These are phyloP conservation scores for Rostrohypoxylon terebratum DNA, from an alignment of 495 filamentous ascomycete genomes.

Conservation along the genomic window DNA sequence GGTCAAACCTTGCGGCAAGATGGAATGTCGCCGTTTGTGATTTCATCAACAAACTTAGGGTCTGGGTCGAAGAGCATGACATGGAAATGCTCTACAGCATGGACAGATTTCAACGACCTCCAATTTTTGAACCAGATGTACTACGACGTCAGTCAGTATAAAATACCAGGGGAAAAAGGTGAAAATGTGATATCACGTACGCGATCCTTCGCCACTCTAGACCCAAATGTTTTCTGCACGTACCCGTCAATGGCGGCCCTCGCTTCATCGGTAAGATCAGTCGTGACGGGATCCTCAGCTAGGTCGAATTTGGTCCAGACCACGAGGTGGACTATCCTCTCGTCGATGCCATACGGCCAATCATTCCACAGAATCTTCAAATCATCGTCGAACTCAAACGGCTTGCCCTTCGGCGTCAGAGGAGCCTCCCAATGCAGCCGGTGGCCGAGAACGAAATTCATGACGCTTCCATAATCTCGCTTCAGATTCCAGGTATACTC, in stretches of 20 bases:
- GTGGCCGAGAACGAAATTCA: constrained; percentile 76
- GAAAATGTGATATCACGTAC: constrained; percentile 49
- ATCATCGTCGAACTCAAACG: constrained; percentile 68
- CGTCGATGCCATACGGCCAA: constrained; percentile 89
- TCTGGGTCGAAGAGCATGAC: constrained; percentile 87
- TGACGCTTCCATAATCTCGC: constrained; percentile 74
- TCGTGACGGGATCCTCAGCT: constrained; percentile 72
- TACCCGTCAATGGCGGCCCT: constrained; percentile 74
- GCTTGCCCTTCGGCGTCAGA: constrained; percentile 49
- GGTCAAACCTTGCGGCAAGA: constrained; percentile 49
- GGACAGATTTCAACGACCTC: constrained; percentile 80
- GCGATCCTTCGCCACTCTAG: constrained; percentile 54
- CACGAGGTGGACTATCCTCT: constrained; percentile 81
- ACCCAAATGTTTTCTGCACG: constrained; percentile 71
- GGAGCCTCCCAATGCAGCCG: constrained; percentile 71
- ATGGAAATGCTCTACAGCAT: constrained; percentile 94
- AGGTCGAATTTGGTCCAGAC: constrained; percentile 89
- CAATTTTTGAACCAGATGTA: constrained; percentile 94
- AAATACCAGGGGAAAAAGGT: not conserved
- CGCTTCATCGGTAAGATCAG: constrained; percentile 72
- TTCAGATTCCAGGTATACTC: constrained; percentile 71
- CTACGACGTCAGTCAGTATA: constrained; percentile 52
- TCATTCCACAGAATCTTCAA: constrained; percentile 84
- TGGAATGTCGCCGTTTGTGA: constrained; percentile 81
- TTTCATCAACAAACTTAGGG: constrained; percentile 71